phyloP scores from a whole-genome alignment of 306 rosid genomes.

The Medicago lupulina region DNA sequence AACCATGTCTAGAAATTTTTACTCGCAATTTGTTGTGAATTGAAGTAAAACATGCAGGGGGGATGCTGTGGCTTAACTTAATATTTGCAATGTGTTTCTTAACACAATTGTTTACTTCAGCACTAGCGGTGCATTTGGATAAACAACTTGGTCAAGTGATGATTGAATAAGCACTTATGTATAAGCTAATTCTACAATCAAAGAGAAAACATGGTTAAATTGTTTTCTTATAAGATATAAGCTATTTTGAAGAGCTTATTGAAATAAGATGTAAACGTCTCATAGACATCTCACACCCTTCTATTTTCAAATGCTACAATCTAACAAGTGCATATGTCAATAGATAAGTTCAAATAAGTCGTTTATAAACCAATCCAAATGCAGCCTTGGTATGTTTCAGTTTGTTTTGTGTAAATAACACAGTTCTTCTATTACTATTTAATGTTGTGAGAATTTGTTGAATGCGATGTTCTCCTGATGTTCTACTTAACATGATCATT shows the following conservation, averaged over 20 bases:
- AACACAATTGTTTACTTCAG: slow-evolving; percentile 7
- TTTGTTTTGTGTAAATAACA: slow-evolving; percentile 29
- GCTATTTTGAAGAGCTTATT: not conserved
- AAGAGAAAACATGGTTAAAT: not conserved
- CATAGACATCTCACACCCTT: not conserved
- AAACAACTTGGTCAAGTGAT: not conserved
- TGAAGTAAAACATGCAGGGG: slow-evolving; percentile 24
- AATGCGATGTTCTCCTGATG: slow-evolving; percentile 23
- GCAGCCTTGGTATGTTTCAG: slow-evolving; percentile 36
- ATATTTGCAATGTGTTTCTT: slow-evolving; percentile 23
- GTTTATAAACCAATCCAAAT: not conserved
- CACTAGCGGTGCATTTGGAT: slow-evolving; percentile 5
- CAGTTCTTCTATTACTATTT: slow-evolving; percentile 31
- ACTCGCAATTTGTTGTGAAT: slow-evolving; percentile 19
- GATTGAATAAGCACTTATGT: not conserved
- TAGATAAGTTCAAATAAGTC: slow-evolving; percentile 1
- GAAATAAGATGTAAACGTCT: slow-evolving; percentile 2
- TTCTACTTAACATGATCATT: slow-evolving; percentile 35
- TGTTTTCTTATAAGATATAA: slow-evolving; percentile 1
- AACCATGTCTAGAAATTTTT: slow-evolving; percentile 24
- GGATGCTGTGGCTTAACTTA: slow-evolving; percentile 33
- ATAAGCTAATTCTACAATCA: not conserved
- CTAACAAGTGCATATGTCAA: not conserved
- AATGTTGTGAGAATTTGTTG: slow-evolving; percentile 31
- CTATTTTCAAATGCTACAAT: not conserved